Evolutionary conservation across 2,329 filamentous ascomycete species (phyloP).

Genomic region (Botrytis paeoniae): DNA sequence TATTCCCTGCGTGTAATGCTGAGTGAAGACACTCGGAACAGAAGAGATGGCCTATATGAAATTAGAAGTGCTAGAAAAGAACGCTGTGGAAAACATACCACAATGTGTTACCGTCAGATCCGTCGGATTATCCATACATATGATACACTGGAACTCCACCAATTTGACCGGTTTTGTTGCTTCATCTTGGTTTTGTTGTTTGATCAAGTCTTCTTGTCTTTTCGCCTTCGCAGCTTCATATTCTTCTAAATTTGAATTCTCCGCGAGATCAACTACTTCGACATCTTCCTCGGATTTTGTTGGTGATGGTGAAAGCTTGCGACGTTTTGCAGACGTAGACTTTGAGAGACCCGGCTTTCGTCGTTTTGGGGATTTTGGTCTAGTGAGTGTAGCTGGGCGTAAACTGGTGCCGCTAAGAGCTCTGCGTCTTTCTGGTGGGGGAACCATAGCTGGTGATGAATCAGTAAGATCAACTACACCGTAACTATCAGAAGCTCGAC

Average conservation of each 20-base stretch:
- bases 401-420: conserved; percentile 22
- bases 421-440: conserved; percentile 31
- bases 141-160: conserved; percentile 60
- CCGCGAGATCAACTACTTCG: conserved; percentile 33
- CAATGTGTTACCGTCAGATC: conserved; percentile 62
- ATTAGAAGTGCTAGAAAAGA: conserved; percentile 23
- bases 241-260: conserved; percentile 31
- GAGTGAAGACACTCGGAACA: conserved; percentile 61
- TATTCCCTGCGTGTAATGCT: conserved; percentile 52
- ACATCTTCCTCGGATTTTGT: conserved; percentile 22
- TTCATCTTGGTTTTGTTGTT: conserved; percentile 44
- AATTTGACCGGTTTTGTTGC: conserved; percentile 51
- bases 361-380: conserved; percentile 12
- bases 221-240: conserved; percentile 33
- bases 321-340: conserved; percentile 7
- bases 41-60: conserved; percentile 56
- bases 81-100: conserved; percentile 47
- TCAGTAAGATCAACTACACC: conserved; percentile 33
- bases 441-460: conserved; percentile 27
- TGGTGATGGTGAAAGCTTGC: conserved; percentile 9
- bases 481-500: conserved; percentile 20
- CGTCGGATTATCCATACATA: conserved; percentile 62
- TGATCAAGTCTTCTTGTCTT: conserved; percentile 33
- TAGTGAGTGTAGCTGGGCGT: conserved; percentile 21
- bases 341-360: not conserved